Percentiles rank a stretch among this genome's conserved stretches.
phyloP scores from a whole-genome alignment of 345 rosid genomes.

The Hibiscus trionum region DNA sequence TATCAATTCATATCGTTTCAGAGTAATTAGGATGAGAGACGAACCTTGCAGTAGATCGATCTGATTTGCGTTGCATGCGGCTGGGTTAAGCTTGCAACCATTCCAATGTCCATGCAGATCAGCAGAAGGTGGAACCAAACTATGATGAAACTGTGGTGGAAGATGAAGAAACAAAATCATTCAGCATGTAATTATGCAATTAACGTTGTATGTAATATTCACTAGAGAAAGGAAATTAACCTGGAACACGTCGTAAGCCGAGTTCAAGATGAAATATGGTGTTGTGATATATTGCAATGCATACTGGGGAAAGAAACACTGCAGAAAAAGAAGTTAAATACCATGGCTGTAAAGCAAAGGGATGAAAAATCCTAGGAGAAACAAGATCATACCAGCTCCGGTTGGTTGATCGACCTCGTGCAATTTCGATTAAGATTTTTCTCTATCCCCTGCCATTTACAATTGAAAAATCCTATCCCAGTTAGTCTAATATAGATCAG shows the following conservation, averaged over 20 bases:
- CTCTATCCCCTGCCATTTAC: conserved; percentile 48
- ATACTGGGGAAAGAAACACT: conserved; percentile 93
- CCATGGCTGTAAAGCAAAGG: background rate
- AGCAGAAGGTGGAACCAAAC: conserved; percentile 75
- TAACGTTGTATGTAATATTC: background rate
- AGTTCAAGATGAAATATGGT: conserved; percentile 73
- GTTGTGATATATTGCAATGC: conserved; percentile 48
- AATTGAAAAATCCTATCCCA: too few species aligned
- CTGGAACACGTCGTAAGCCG: conserved; percentile 92
- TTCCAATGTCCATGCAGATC: conserved; percentile 66
- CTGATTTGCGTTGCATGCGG: conserved; percentile 51
- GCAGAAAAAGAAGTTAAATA: conserved; percentile 20
- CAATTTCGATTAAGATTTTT: conserved; percentile 57
- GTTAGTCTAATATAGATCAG: too few species aligned
- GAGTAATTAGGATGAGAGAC: background rate
- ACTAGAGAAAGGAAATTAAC: conserved; percentile 24
- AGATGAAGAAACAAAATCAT: background rate
- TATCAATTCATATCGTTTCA: background rate
- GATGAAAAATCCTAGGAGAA: background rate
- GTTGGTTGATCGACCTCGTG: conserved; percentile 32
- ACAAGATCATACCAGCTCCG: conserved; percentile 49
- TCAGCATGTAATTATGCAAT: background rate
- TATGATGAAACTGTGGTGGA: conserved; percentile 59
- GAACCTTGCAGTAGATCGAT: conserved; percentile 59
- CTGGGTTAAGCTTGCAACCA: conserved; percentile 57